Evolutionary conservation across 2,329 filamentous ascomycete genomes (phyloP).

Genomic region (Reticulascus tulasneorum): DNA sequence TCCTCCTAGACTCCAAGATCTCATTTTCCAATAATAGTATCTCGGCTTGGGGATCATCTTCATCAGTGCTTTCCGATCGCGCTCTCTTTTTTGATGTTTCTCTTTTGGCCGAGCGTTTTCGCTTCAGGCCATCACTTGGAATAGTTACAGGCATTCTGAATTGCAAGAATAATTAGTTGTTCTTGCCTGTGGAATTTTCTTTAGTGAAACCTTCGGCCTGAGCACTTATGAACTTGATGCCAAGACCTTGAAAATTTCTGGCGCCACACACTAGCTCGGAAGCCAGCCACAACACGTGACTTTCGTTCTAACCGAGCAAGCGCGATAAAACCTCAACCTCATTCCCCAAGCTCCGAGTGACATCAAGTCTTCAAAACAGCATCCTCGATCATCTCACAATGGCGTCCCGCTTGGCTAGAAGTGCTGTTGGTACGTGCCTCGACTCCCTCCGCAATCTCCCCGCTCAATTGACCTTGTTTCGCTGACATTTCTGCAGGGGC

Average conservation of each 20-base stretch:
- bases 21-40: slow-evolving; percentile 75
- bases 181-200: slow-evolving; percentile 7
- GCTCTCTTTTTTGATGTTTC: slow-evolving; percentile 48
- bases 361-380: slow-evolving; percentile 41
- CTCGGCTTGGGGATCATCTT: slow-evolving; percentile 56
- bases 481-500: slow-evolving; percentile 68
- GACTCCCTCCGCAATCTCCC: slow-evolving; percentile 15
- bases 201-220: neutral
- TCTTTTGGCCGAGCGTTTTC: slow-evolving; percentile 42
- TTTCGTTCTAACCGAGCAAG: slow-evolving; percentile 33
- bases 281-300: slow-evolving; percentile 29
- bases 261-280: slow-evolving; percentile 13
- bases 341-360: slow-evolving; percentile 41
- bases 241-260: slow-evolving; percentile 21
- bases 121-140: slow-evolving; percentile 38
- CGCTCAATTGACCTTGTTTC: slow-evolving; percentile 31
- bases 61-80: slow-evolving; percentile 40
- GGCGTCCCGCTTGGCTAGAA: slow-evolving; percentile 96
- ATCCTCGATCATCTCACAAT: slow-evolving; percentile 69
- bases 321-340: slow-evolving; percentile 49
- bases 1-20: slow-evolving; percentile 78
- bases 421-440: slow-evolving; percentile 77
- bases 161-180: neutral
- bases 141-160: slow-evolving; percentile 23
- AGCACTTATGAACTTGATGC: too few species aligned